Base-by-base conservation (phyloP, 108 stramenopile genomes). In the Pelagomonas calceolata region DNA sequence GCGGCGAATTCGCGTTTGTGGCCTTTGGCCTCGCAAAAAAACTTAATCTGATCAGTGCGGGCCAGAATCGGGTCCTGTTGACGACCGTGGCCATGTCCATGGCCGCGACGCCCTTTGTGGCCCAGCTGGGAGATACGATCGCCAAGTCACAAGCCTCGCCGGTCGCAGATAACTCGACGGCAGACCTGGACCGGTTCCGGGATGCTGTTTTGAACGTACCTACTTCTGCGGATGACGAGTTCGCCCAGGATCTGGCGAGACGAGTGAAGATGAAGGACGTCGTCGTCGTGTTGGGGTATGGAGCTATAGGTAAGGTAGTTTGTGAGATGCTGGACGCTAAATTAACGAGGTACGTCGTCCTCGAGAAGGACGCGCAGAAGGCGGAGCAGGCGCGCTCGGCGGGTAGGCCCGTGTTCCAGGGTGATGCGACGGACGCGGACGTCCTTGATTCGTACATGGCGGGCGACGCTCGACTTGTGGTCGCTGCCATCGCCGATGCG, bases 1-100 rank as follows among this genome's bases (percentile, higher is more conserved):
- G 91, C 32, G 93, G 92, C 51, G 94, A 95, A 73, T 95, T 95
- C 78, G 92, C 92, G 31, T 95, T 95, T 66, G 94, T 95, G 1
- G 91, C 94, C 18, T 93, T 95, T 79, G 89, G 90, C 34, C 81
- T 93, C 78, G 94, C 94, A 21, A 73, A 90, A 65, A 83, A 86
- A 44, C 81, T 88, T 68, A 92, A 90, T 34, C 91, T 95, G 71
- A 68, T 95, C 31, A 73, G 76, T 65, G 81, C 80, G 73, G 80
- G 80, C 29, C 74, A 85, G 44, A 89, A 88, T 46, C 94, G 91
- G 72, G 78, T 95, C 14, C 84, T 95, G 81, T 73, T 95, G 45
- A 95, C 92, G 31, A 83, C 85, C 18, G 92, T 92, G 30, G 91
- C 91, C 75, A 76, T 95, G 16, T 91, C 91, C 45, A 95, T 95